These are phyloP conservation scores for Lodderomyces metapsilosis DNA, from an alignment of 1,139 yeast species.

Conservation along the genomic window DNA sequence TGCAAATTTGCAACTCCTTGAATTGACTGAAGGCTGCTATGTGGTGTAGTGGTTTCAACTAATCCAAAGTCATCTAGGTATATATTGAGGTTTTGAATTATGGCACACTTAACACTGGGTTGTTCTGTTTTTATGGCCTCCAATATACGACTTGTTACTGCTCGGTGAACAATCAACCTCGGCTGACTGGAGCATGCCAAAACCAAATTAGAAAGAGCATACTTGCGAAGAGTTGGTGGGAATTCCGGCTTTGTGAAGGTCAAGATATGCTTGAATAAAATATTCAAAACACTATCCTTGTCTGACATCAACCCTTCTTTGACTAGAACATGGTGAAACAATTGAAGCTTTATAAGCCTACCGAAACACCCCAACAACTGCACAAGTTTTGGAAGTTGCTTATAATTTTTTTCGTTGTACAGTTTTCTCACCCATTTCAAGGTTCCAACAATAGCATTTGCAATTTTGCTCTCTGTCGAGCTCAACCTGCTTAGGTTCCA, in stretches of 20 bases:
- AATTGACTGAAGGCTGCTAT: neutral
- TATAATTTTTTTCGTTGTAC: conserved; percentile 29
- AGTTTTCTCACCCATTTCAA: conserved; percentile 48
- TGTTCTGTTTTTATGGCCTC: conserved; percentile 8
- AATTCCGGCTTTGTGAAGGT: conserved; percentile 43
- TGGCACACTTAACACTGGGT: conserved; percentile 36
- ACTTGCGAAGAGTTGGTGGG: conserved; percentile 24
- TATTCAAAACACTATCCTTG: conserved; percentile 53
- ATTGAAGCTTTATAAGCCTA: conserved; percentile 59
- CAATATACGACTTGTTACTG: neutral
- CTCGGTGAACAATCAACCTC: conserved; percentile 26
- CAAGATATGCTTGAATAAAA: conserved; percentile 55
- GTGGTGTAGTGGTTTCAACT: conserved; percentile 47
- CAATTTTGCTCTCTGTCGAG: conserved; percentile 47
- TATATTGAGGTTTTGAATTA: conserved; percentile 52
- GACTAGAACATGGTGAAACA: conserved; percentile 38
- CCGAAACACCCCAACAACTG: conserved; percentile 71
- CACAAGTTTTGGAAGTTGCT: conserved; percentile 55
- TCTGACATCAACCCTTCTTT: conserved; percentile 42
- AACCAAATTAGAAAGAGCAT: conserved; percentile 58
- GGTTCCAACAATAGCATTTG: conserved; percentile 62
- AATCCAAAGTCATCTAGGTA: conserved; percentile 52
- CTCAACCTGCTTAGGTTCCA: conserved; percentile 53
- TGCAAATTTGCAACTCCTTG: neutral
- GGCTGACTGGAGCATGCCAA: conserved; percentile 61